Percentiles rank a stretch among this genome's conserved stretches.
Conservation (phyloP, 495 filamentous ascomycete species). For the Haplographium delicatum region DNA sequence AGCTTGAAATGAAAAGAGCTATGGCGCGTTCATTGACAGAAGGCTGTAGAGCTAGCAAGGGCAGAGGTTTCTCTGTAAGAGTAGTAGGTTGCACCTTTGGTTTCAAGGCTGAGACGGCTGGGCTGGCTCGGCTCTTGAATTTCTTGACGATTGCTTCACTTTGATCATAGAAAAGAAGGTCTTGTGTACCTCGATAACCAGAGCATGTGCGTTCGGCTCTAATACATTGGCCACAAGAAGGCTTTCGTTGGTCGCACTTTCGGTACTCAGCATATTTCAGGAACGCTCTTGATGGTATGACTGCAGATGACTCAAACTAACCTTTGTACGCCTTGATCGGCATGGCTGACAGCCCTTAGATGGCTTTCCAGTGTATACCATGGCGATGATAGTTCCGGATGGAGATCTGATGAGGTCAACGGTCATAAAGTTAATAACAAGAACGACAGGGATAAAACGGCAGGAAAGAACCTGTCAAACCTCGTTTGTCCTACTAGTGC, state of each 20-base stretch:
- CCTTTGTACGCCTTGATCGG: conserved; percentile 43
- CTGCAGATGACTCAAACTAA: no score
- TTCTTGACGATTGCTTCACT: conserved; percentile 41
- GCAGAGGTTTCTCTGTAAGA: not conserved
- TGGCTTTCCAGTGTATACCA: conserved; percentile 51
- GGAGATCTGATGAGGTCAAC: no score
- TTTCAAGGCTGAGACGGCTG: no score
- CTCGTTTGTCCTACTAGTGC: no score
- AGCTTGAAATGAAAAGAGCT: not conserved
- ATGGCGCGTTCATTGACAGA: not conserved
- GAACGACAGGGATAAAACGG: no score
- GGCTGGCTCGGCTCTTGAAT: no score
- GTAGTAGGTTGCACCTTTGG: no score
- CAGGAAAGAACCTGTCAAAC: no score
- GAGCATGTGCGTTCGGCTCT: conserved; percentile 57
- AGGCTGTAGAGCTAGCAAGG: not conserved
- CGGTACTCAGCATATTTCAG: no score
- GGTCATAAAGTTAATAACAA: no score
- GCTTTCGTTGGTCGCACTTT: conserved; percentile 63
- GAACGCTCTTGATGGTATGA: no score
- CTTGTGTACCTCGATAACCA: conserved; percentile 67
- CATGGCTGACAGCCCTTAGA: conserved; percentile 50
- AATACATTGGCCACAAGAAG: conserved; percentile 60
- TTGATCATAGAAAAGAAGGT: conserved; percentile 68
- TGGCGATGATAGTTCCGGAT: no score